Conservation (phyloP, 768 basidiomycete species). For the Amanita rubescens region DNA sequence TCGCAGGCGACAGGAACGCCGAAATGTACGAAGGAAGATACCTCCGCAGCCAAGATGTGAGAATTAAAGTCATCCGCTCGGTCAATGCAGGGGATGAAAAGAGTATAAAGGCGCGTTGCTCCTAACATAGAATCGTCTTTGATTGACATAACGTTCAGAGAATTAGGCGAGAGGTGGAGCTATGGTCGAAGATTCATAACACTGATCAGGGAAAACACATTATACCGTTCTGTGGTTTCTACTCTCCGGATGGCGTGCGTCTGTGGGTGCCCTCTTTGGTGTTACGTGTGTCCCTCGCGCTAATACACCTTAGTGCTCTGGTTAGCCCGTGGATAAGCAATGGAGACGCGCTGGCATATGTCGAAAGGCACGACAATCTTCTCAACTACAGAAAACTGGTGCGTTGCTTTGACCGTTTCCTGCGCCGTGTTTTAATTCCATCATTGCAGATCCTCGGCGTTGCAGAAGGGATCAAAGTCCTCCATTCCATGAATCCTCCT, state of each 20-base stretch:
- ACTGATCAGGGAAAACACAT: neutral
- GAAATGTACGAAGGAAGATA: neutral
- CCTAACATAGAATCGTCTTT: neutral
- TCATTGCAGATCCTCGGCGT: neutral
- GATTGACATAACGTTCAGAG: neutral
- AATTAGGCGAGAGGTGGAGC: neutral
- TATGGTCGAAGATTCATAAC: neutral
- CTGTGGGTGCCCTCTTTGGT: neutral
- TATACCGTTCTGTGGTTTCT: neutral
- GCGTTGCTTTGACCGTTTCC: neutral
- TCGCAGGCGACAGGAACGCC: conserved; percentile 37
- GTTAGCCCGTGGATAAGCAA: neutral
- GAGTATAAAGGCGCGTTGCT: neutral
- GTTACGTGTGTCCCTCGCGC: neutral
- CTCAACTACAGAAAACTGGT: neutral
- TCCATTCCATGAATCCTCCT: neutral
- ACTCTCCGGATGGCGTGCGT: neutral
- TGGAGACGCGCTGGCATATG: neutral
- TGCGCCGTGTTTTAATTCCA: neutral
- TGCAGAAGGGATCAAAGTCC: neutral
- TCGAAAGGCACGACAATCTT: neutral
- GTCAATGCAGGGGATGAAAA: neutral
- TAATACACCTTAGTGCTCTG: neutral
- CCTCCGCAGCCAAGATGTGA: neutral
- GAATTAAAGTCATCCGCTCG: neutral